phyloP scores from a whole-genome alignment of 257 asterid species.

The Scutellaria baicalensis region DNA sequence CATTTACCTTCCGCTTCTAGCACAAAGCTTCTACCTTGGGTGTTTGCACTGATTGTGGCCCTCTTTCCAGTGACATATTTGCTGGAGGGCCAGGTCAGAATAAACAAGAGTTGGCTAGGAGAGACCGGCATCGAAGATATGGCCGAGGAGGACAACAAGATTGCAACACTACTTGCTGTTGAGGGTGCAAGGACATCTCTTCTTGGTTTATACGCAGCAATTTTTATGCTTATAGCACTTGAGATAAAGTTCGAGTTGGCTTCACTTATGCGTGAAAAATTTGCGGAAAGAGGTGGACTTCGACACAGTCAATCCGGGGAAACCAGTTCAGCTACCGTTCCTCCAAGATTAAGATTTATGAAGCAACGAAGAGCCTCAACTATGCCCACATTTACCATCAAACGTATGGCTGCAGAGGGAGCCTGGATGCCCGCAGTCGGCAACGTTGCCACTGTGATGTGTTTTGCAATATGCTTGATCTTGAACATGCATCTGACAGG shows the following conservation, averaged over 20 bases:
- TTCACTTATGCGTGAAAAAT: conserved; percentile 72
- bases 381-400: conserved; percentile 64
- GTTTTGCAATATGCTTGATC: conserved; percentile 88
- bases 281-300: conserved; percentile 56
- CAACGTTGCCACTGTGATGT: conserved; percentile 86
- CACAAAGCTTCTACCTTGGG: conserved; percentile 91
- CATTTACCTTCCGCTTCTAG: conserved; percentile 95
- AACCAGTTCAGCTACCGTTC: conserved; percentile 54
- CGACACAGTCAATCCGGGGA: conserved; percentile 72
- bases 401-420: conserved; percentile 83
- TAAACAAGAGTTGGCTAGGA: conserved; percentile 48
- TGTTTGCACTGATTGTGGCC: conserved; percentile 94
- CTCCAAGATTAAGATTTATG: conserved; percentile 90
- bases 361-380: conserved; percentile 85
- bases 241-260: conserved; percentile 96
- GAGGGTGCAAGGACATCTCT: conserved; percentile 98
- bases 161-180: conserved; percentile 72
- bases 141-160: conserved; percentile 69
- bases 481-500: conserved; percentile 76
- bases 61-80: conserved; percentile 95
- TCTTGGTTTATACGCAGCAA: conserved; percentile 89
- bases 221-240: conserved; percentile 94
- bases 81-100: conserved; percentile 90
- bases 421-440: conserved; percentile 99
- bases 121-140: conserved; percentile 42